Percentiles rank a stretch among this genome's conserved stretches.
These are phyloP conservation scores for Lasiosphaeria hispida DNA, from an alignment of 495 filamentous ascomycete species.

Conservation along the genomic window DNA sequence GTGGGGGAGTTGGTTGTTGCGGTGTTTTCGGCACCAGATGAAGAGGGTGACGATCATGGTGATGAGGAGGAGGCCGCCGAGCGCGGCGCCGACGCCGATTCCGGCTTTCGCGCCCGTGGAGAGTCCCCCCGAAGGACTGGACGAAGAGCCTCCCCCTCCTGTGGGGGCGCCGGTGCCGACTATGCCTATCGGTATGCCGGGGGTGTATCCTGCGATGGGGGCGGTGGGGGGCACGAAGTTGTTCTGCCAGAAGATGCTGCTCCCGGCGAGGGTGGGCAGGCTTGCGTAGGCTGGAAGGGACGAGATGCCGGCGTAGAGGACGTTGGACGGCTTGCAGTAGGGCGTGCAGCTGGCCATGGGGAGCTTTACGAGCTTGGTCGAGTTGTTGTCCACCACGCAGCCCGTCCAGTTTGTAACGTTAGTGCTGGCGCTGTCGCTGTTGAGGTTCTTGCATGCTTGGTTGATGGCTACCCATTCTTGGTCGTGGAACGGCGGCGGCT, in stretches of 20 bases:
- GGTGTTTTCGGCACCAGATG: slow-evolving; percentile 2
- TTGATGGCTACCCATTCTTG: slow-evolving; percentile 26
- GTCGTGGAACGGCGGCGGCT: slow-evolving; percentile 17
- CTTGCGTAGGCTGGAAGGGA: slow-evolving; percentile 20
- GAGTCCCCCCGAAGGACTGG: background rate
- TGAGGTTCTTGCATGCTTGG: slow-evolving; percentile 22
- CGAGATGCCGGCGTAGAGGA: slow-evolving; percentile 20
- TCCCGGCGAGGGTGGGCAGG: slow-evolving; percentile 16
- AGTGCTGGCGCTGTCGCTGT: slow-evolving; percentile 1
- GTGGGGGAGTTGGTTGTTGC: background rate
- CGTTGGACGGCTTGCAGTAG: slow-evolving; percentile 15
- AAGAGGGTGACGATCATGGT: slow-evolving; percentile 1
- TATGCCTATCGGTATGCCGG: slow-evolving; percentile 9
- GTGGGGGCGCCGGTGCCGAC: slow-evolving; percentile 6
- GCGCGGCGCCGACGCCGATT: slow-evolving; percentile 20
- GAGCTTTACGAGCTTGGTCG: slow-evolving; percentile 19
- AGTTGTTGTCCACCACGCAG: slow-evolving; percentile 16
- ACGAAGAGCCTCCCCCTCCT: background rate
- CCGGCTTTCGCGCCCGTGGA: slow-evolving; percentile 20
- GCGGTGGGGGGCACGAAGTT: slow-evolving; percentile 15
- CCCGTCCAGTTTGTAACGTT: slow-evolving; percentile 20
- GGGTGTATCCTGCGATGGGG: slow-evolving; percentile 16
- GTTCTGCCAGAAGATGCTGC: slow-evolving; percentile 24
- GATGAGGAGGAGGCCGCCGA: slow-evolving; percentile 19
- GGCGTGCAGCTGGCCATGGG: slow-evolving; percentile 21